A percentile compares a stretch with the other conserved stretches of the same genome.
Conservation (phyloP, 1,284 basidiomycete species). For the Boletus austroedulis region DNA sequence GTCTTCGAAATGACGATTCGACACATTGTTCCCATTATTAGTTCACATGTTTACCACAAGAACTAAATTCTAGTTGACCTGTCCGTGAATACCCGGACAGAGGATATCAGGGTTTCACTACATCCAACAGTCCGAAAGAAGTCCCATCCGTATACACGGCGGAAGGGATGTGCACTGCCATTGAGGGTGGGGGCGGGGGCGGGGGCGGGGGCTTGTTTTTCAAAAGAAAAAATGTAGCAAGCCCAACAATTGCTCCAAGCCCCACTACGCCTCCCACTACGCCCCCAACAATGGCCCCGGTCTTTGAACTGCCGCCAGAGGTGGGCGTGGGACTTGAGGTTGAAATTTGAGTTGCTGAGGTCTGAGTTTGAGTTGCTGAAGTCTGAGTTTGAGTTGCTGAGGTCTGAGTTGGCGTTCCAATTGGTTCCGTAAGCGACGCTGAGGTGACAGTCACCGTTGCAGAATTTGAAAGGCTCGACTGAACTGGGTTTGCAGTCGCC, state of each 20-base stretch:
- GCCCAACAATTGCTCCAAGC: constrained; percentile 28
- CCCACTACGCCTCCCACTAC: constrained; percentile 41
- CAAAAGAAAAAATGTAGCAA: constrained; percentile 27
- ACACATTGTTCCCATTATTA: no score
- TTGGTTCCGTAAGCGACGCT: neutral
- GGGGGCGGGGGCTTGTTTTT: constrained; percentile 22
- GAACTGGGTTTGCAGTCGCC: constrained; percentile 17
- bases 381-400: no score
- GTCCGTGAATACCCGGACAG: no score
- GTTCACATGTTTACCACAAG: no score
- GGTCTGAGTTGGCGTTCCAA: no score
- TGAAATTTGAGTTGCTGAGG: neutral
- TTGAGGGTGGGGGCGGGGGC: neutral
- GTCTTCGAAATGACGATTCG: no score
- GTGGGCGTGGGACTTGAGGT: neutral
- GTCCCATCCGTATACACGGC: constrained; percentile 4
- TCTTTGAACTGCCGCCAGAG: constrained; percentile 3
- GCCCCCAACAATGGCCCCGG: constrained; percentile 35
- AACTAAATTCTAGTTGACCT: no score
- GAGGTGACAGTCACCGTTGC: neutral
- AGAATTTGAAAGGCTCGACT: constrained; percentile 16
- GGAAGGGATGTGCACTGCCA: neutral
- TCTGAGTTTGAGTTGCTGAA: no score
- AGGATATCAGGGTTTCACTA: neutral
- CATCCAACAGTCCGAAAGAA: constrained; percentile 2